phyloP scores from a whole-genome alignment of 2,329 filamentous ascomycete species.

The Chaetomium strumarium region DNA sequence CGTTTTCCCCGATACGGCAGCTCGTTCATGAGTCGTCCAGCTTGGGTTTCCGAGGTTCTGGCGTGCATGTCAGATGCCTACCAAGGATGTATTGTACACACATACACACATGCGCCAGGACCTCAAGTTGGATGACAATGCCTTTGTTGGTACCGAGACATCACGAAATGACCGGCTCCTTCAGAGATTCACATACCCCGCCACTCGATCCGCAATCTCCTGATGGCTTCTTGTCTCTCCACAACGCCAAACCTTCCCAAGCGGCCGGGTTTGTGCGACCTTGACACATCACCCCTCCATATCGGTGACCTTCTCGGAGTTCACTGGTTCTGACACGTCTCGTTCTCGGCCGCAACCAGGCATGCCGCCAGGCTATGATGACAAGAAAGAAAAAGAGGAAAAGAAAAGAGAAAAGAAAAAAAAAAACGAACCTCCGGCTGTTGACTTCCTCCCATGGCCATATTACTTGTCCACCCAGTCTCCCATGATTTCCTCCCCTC shows the following conservation, averaged over 20 bases:
- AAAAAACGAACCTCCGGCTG: not conserved
- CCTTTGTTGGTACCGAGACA: too few species aligned
- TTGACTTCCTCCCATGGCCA: not conserved
- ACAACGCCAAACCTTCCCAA: slow-evolving; percentile 9
- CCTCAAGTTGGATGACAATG: too few species aligned
- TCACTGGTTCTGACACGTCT: slow-evolving; percentile 7
- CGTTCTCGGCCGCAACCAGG: not conserved
- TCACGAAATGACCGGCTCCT: too few species aligned
- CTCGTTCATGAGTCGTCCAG: not conserved
- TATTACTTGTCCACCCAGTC: not conserved
- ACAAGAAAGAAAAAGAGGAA: slow-evolving; percentile 5
- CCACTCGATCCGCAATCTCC: too few species aligned
- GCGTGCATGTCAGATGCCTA: not conserved
- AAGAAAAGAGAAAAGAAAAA: slow-evolving; percentile 4
- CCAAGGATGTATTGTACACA: not conserved
- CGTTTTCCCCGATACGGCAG: not conserved
- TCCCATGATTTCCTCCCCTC: too few species aligned
- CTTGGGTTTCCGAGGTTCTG: not conserved
- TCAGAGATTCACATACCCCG: too few species aligned
- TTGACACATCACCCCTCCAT: slow-evolving; percentile 14
- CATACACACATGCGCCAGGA: not conserved
- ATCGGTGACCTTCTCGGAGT: slow-evolving; percentile 14
- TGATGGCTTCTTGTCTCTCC: not conserved
- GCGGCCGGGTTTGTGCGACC: slow-evolving; percentile 21
- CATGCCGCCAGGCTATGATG: slow-evolving; percentile 1